Conservation (phyloP, 768 basidiomycete genomes). For the Termitomyces bulborhizus region DNA sequence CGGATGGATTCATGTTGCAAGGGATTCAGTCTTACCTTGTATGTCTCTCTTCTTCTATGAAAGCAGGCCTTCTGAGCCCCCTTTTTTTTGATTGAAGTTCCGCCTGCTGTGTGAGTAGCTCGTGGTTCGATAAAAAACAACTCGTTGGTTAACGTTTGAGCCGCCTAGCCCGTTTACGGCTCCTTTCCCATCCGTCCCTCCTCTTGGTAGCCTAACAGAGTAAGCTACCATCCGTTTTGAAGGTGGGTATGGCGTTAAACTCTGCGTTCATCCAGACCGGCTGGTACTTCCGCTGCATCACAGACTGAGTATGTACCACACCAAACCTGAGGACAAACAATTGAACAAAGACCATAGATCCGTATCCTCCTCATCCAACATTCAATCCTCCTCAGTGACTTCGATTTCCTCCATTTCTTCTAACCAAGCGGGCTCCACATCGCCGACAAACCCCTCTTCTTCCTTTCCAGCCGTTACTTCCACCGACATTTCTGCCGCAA, state of each 20-base stretch:
- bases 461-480: neutral
- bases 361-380: neutral
- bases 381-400: neutral
- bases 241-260: neutral
- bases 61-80: neutral
- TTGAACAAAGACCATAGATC: neutral
- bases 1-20: slow-evolving; percentile 2
- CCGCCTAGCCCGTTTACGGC: neutral
- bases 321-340: neutral
- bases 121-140: neutral
- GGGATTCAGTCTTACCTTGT: neutral
- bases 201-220: neutral
- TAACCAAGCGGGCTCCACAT: neutral
- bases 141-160: neutral
- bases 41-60: neutral
- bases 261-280: neutral
- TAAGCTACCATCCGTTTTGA: neutral
- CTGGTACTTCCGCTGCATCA: neutral
- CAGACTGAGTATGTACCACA: slow-evolving; percentile 3
- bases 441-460: slow-evolving; percentile 3
- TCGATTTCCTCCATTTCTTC: neutral
- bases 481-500: neutral
- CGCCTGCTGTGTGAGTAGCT: slow-evolving; percentile 2
- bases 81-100: neutral
- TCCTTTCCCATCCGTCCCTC: neutral